A percentile compares a stretch with the other conserved stretches of the same genome.
These are phyloP conservation scores for Neostapfia colusana DNA, from an alignment of 176 grass and related monocot genomes.

Conservation along the genomic window DNA sequence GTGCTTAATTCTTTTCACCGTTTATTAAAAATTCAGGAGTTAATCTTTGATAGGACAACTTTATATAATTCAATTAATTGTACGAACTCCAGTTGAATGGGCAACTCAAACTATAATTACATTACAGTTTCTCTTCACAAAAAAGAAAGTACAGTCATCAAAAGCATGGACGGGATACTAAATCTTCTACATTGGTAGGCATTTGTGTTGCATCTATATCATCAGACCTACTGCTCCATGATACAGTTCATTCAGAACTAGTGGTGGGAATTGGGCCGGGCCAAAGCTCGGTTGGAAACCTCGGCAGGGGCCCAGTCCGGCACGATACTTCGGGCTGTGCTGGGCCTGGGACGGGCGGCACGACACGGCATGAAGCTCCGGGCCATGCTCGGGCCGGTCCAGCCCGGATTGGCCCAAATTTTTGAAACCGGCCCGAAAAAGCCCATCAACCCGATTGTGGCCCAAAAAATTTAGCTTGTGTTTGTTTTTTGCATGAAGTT, in stretches of 20 bases:
- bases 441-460: no score
- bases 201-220: not conserved
- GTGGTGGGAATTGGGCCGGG: no score
- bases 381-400: no score
- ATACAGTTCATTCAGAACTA: not conserved
- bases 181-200: not conserved
- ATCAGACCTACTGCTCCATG: slow-evolving; percentile 2
- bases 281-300: no score
- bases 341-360: no score
- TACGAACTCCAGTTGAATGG: not conserved
- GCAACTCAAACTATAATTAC: not conserved
- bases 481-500: no score
- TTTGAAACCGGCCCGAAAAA: no score
- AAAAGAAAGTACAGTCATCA: not conserved
- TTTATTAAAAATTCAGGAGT: not conserved
- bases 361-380: no score
- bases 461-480: no score
- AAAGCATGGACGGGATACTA: not conserved
- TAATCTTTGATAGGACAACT: not conserved
- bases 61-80: slow-evolving; percentile 4
- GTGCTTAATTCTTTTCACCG: not conserved
- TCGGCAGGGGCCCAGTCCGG: no score
- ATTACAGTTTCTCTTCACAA: not conserved
- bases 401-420: no score
- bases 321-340: no score